Conservation (phyloP, 345 rosid genomes). For the Syzygium grande region DNA sequence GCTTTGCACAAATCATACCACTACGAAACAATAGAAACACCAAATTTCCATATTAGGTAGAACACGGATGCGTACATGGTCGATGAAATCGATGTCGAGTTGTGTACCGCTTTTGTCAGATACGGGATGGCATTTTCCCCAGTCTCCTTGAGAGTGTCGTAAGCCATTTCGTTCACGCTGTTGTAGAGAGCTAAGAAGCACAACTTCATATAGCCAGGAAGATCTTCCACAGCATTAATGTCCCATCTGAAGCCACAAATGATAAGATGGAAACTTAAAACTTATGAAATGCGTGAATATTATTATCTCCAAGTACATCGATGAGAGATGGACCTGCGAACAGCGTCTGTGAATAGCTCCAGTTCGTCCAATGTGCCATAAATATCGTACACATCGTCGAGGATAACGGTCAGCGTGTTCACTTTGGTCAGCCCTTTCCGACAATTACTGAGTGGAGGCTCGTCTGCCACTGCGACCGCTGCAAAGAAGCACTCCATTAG, state of each 20-base stretch:
- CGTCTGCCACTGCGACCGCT: conserved; percentile 14
- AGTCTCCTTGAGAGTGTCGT: conserved; percentile 19
- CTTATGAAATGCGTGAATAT: neutral
- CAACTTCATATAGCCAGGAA: conserved; percentile 34
- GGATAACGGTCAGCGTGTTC: conserved; percentile 7
- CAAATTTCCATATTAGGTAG: neutral
- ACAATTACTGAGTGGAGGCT: conserved; percentile 15
- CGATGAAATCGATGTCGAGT: neutral
- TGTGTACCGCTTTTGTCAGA: conserved; percentile 18
- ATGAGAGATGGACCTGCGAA: conserved; percentile 8
- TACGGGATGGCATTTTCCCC: conserved; percentile 12
- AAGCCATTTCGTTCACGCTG: conserved; percentile 27
- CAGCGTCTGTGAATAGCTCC: conserved; percentile 24
- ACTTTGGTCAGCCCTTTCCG: conserved; percentile 25
- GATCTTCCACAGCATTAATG: conserved; percentile 7
- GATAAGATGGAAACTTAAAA: no score
- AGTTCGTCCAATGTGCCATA: conserved; percentile 32
- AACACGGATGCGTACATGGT: neutral
- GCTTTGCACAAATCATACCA: conserved; percentile 29
- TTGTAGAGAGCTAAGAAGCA: conserved; percentile 28
- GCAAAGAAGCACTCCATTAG: conserved; percentile 38
- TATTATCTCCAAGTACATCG: neutral
- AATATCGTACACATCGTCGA: conserved; percentile 36
- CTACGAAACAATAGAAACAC: conserved; percentile 4
- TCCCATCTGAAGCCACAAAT: conserved; percentile 26